These are phyloP conservation scores for Tulasnella calospora DNA, from an alignment of 768 basidiomycete species.

Conservation along the genomic window DNA sequence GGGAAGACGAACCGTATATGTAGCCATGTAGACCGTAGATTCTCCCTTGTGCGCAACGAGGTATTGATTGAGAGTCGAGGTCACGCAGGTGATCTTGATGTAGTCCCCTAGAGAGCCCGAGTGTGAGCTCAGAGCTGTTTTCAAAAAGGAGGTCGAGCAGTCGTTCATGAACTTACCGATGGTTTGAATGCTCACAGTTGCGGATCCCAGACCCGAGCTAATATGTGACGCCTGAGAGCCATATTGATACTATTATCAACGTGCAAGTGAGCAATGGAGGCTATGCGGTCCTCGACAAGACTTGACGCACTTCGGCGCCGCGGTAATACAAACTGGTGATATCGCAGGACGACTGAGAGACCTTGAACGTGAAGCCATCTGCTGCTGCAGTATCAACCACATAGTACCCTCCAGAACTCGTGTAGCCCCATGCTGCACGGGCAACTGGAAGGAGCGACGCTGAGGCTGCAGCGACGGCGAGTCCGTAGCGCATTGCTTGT, in stretches of 20 bases:
- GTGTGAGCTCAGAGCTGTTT: neutral
- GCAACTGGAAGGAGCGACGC: neutral
- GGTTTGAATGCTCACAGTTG: neutral
- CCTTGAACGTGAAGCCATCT: neutral
- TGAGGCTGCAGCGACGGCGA: neutral
- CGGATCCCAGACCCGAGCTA: conserved; percentile 20
- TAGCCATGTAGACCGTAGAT: conserved; percentile 47
- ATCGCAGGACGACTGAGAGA: conserved; percentile 3
- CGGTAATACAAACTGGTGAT: conserved; percentile 7
- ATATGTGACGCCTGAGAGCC: neutral
- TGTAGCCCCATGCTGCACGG: conserved; percentile 4
- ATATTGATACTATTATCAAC: conserved; percentile 16
- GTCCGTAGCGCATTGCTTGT: neutral
- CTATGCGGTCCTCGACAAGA: neutral
- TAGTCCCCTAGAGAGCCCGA: neutral
- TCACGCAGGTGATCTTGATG: conserved; percentile 16
- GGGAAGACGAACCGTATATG: conserved; percentile 30
- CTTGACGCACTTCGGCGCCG: neutral
- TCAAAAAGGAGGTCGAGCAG: neutral
- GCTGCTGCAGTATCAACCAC: neutral
- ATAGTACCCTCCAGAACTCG: neutral
- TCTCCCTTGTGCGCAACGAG: conserved; percentile 45
- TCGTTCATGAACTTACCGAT: neutral
- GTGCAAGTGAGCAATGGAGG: neutral
- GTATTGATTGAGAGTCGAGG: conserved; percentile 40